Evolutionary conservation across 2,329 filamentous ascomycete species (phyloP).

Genomic region (Cercospora janseana): DNA sequence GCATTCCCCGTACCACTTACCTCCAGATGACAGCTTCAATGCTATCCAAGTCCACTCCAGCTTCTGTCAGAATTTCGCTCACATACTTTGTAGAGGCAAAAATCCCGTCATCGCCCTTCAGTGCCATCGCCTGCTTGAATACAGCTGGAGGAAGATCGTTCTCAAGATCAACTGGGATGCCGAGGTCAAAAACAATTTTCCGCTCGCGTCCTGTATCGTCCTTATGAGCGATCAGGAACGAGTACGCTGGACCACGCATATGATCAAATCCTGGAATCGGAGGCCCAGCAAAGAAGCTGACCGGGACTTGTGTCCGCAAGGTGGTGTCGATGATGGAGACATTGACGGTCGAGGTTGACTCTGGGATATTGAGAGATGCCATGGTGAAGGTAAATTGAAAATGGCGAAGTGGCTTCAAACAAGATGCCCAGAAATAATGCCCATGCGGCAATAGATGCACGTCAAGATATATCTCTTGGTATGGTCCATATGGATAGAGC

Average conservation of each 20-base stretch:
- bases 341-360: conserved; percentile 6
- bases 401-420: no score
- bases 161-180: conserved; percentile 5
- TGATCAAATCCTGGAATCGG: background rate
- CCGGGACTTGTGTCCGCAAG: background rate
- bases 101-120: conserved; percentile 18
- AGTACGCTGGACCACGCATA: conserved; percentile 1
- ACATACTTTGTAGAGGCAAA: conserved; percentile 43
- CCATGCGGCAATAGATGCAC: no score
- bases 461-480: no score
- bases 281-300: conserved; percentile 2
- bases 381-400: no score
- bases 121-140: background rate
- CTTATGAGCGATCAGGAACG: conserved; percentile 1
- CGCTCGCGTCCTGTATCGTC: background rate
- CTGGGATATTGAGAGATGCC: background rate
- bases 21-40: conserved; percentile 38
- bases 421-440: no score
- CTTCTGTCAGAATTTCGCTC: conserved; percentile 38
- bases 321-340: conserved; percentile 12
- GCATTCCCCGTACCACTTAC: background rate
- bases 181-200: background rate
- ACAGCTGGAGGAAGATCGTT: conserved; percentile 6
- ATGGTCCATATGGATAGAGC: no score
- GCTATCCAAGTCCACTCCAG: conserved; percentile 28